Base-by-base conservation (phyloP, 805 yeast species). In the Lipomyces yamanashiensis region DNA sequence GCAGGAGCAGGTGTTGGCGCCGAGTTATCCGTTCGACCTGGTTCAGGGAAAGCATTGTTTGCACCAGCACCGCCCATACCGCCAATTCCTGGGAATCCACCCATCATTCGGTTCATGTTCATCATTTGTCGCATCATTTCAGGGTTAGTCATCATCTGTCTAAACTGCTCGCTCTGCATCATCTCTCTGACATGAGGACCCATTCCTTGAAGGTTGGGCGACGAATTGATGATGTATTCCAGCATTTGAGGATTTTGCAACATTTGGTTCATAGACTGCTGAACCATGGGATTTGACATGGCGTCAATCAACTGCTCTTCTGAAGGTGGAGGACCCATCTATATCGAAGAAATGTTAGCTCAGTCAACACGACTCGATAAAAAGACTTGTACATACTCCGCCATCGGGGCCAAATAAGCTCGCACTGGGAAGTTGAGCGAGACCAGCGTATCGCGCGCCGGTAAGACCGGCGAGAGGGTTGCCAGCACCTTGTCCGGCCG, bases 391-490 rank as follows among this genome's bases (percentile, higher is more conserved):
- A 45, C 67, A 9, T 61, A 63, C 68, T 17, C 98, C 98, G 47
- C 96, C 96, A 75, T 92, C 98, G 34, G 97, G 92, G 1, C 97
- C 97, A 78, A 93, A 92, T 88, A 90, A 84, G 52, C 87, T 84
- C 0, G 91, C 90, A 2, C 89, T 82, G 5, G 99, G 98, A 76
- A 95, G 80, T 71, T 91, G 92, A 7, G 92, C 84, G 5, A 85
- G 87, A 0, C 99, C 99, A 1, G 98, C 98, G 73, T 92, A 95
- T 59, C 98, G 85, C 1, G 98, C 98, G 55, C 97, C 93, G 0
- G 98, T 93, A 68, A 93, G 80, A 68, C 89, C 97, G 10, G 96
- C 92, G 72, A 95, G 81, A 43, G 97, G 96, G 76, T 95, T 91
- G 76, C 88, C 90, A 0, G 96, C 83, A 12, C 93, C 95, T 67